Evolutionary conservation across 148 eudicot species (phyloP).

Genomic region (Pharnaceum exiguum): DNA sequence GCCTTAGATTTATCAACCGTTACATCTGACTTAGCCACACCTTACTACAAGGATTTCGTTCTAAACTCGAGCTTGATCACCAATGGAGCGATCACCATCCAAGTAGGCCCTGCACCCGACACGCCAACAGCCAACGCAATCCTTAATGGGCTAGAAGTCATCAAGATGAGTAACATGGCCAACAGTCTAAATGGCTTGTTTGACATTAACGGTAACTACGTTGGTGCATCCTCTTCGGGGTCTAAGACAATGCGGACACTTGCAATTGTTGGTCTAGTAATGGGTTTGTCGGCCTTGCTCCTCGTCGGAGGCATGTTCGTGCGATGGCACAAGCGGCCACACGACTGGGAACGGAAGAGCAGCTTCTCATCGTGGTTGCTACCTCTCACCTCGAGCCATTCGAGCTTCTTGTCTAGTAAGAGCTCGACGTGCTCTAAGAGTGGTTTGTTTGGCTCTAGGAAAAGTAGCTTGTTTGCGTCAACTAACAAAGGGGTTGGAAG

Average conservation of each 20-base stretch:
- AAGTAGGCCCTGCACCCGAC: slow-evolving; percentile 39
- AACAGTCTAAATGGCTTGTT: slow-evolving; percentile 59
- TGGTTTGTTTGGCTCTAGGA: slow-evolving; percentile 30
- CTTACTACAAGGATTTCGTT: slow-evolving; percentile 54
- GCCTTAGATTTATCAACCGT: slow-evolving; percentile 43
- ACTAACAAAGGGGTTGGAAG: slow-evolving; percentile 44
- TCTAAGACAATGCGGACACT: slow-evolving; percentile 26
- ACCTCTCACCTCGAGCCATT: slow-evolving; percentile 41
- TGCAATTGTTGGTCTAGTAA: slow-evolving; percentile 28
- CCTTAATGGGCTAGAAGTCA: slow-evolving; percentile 56
- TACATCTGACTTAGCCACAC: slow-evolving; percentile 37
- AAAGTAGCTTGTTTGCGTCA: slow-evolving; percentile 36
- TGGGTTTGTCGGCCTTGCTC: slow-evolving; percentile 32
- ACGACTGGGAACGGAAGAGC: slow-evolving; percentile 35
- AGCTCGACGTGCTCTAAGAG: slow-evolving; percentile 7
- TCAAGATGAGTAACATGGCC: slow-evolving; percentile 60
- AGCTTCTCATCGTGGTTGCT: slow-evolving; percentile 67
- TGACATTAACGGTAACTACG: slow-evolving; percentile 33
- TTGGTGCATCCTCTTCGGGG: slow-evolving; percentile 16
- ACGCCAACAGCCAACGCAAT: slow-evolving; percentile 43
- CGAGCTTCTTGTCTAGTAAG: slow-evolving; percentile 36
- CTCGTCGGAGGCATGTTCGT: slow-evolving; percentile 31
- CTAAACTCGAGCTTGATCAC: slow-evolving; percentile 39
- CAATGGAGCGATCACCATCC: slow-evolving; percentile 39
- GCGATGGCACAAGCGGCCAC: slow-evolving; percentile 44